These are phyloP conservation scores for Fomitopsis pinicola DNA, from an alignment of 1,284 basidiomycete genomes.

Conservation along the genomic window DNA sequence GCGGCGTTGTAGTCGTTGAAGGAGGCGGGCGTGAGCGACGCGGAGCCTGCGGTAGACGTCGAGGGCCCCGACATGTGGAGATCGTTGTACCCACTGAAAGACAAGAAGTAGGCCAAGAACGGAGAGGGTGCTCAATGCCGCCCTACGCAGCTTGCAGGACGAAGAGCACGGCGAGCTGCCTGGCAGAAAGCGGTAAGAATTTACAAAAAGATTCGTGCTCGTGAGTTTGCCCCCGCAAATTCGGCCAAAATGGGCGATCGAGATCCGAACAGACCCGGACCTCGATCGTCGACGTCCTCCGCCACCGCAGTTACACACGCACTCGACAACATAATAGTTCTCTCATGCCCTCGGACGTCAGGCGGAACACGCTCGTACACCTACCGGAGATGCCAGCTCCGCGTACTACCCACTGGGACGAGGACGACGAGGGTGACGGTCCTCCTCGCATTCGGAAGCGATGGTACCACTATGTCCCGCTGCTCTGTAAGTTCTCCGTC, in stretches of 20 bases:
- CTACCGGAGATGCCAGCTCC: constrained; percentile 1
- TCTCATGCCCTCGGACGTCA: background rate
- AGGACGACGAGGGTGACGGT: constrained; percentile 6
- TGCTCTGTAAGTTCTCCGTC: background rate
- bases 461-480: constrained; percentile 8
- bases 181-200: too few species aligned
- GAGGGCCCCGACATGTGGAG: constrained; percentile 2
- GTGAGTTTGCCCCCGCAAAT: background rate
- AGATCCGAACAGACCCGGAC: background rate
- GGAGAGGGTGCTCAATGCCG: too few species aligned
- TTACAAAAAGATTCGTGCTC: background rate
- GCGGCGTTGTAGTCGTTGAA: constrained; percentile 43
- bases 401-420: constrained; percentile 19
- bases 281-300: background rate
- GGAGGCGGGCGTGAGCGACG: background rate
- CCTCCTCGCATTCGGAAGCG: background rate
- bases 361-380: background rate
- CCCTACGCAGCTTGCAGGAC: background rate
- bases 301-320: too few species aligned
- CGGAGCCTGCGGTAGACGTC: background rate
- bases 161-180: background rate
- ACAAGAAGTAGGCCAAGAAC: background rate
- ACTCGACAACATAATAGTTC: background rate
- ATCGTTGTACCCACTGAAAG: background rate
- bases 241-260: background rate